These are phyloP conservation scores for Cytospora leucostoma DNA, from an alignment of 2,329 filamentous ascomycete genomes.

Conservation along the genomic window DNA sequence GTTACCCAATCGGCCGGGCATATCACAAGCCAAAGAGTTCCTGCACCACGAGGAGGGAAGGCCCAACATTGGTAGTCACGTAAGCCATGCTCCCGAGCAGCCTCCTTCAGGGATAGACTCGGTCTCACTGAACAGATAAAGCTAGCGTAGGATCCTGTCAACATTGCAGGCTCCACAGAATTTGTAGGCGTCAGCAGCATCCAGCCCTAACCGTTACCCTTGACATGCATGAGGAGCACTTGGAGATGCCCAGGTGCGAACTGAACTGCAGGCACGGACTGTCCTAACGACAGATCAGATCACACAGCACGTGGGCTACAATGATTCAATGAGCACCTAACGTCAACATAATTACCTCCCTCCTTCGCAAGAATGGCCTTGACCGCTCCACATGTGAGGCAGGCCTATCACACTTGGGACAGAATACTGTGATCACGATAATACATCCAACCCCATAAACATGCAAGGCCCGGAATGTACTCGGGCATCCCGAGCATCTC, in stretches of 20 bases:
- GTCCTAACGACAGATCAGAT: fast-evolving
- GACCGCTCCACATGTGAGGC: not conserved
- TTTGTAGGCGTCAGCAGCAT: not conserved
- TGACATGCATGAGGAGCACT: not conserved
- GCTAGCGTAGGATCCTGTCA: not conserved
- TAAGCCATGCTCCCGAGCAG: not conserved
- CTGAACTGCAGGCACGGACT: not conserved
- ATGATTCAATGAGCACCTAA: not conserved
- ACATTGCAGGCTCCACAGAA: not conserved
- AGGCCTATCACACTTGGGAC: no score
- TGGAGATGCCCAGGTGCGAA: not conserved
- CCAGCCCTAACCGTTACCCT: not conserved
- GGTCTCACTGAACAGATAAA: not conserved
- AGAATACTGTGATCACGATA: not conserved
- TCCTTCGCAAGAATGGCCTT: not conserved
- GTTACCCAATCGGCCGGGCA: not conserved
- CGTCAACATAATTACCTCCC: not conserved
- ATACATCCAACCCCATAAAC: not conserved
- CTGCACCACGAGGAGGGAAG: not conserved
- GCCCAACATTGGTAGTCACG: not conserved
- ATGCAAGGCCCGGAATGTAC: no score
- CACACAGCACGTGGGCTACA: not conserved
- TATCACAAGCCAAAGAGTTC: not conserved
- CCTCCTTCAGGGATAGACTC: not conserved
- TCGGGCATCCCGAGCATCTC: not conserved